Conservation (phyloP, 768 basidiomycete genomes). For the Mrakia frigida region DNA sequence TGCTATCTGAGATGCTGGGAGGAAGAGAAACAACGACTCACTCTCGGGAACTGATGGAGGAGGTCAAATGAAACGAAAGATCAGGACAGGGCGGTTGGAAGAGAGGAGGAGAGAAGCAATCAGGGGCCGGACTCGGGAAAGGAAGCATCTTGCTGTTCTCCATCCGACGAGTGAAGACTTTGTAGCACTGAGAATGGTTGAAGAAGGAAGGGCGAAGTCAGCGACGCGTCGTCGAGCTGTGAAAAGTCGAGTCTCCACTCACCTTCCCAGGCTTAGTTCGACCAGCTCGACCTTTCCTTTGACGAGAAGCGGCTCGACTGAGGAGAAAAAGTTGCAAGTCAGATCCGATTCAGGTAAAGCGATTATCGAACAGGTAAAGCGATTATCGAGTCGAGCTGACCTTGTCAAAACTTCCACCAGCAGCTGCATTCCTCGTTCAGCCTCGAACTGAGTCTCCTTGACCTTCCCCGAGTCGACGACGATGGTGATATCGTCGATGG, state of each 20-base stretch:
- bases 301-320: constrained; percentile 65
- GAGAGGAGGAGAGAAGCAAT: not conserved
- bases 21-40: not conserved
- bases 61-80: not conserved
- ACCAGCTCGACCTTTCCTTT: constrained; percentile 84
- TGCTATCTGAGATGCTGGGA: not conserved
- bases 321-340: constrained; percentile 47
- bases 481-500: constrained; percentile 60
- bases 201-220: too few relatives aligned
- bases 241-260: too few relatives aligned
- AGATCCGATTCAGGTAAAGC: not conserved
- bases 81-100: not conserved
- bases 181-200: constrained; percentile 57
- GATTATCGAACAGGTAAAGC: too few relatives aligned
- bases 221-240: too few relatives aligned
- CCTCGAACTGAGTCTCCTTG: constrained; percentile 71
- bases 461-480: constrained; percentile 80
- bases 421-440: constrained; percentile 64
- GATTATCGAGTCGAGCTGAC: constrained; percentile 16
- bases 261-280: constrained; percentile 55
- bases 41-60: constrained; percentile 64
- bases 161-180: constrained; percentile 71
- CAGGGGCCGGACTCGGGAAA: constrained; percentile 47
- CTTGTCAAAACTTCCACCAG: constrained; percentile 68
- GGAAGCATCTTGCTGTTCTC: constrained; percentile 59